These are phyloP conservation scores for Cladochytrium replicatum DNA, from an alignment of 192 early-diverging fungal genomes.

Conservation along the genomic window DNA sequence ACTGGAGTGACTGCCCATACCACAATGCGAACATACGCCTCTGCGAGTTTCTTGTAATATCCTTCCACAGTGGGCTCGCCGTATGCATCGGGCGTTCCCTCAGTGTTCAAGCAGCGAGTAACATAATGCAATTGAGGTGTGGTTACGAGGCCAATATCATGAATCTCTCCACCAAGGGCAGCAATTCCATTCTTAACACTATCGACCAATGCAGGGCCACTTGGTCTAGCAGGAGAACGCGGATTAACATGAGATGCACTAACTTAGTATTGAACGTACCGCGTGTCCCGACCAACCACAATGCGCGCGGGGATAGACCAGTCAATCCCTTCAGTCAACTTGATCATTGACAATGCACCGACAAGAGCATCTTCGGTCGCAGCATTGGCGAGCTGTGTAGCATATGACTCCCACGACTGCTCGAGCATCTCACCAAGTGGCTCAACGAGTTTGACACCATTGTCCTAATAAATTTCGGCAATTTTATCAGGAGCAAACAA, in stretches of 20 bases:
- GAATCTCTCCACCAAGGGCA: slow-evolving; percentile 55
- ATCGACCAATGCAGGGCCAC: slow-evolving; percentile 67
- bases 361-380: slow-evolving; percentile 48
- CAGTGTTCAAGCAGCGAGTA: slow-evolving; percentile 79
- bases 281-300: slow-evolving; percentile 85
- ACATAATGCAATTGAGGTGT: slow-evolving; percentile 98
- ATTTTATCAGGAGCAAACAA: neutral
- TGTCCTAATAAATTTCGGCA: slow-evolving; percentile 54
- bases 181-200: slow-evolving; percentile 75
- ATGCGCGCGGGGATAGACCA: slow-evolving; percentile 45
- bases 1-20: slow-evolving; percentile 28
- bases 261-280: slow-evolving; percentile 34
- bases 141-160: slow-evolving; percentile 79
- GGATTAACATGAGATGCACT: slow-evolving; percentile 1
- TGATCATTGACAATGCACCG: slow-evolving; percentile 53
- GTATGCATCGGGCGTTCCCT: slow-evolving; percentile 60
- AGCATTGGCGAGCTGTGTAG: slow-evolving; percentile 83
- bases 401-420: slow-evolving; percentile 89
- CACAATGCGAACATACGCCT: slow-evolving; percentile 74
- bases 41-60: slow-evolving; percentile 83
- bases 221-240: slow-evolving; percentile 49
- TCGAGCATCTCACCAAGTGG: slow-evolving; percentile 97
- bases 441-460: slow-evolving; percentile 97
- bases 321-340: slow-evolving; percentile 60
- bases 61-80: slow-evolving; percentile 84